A percentile compares a stretch with the other conserved stretches of the same genome.
Conservation (phyloP, 352 stramenopile genomes). For the Pythium scleroteichum region DNA sequence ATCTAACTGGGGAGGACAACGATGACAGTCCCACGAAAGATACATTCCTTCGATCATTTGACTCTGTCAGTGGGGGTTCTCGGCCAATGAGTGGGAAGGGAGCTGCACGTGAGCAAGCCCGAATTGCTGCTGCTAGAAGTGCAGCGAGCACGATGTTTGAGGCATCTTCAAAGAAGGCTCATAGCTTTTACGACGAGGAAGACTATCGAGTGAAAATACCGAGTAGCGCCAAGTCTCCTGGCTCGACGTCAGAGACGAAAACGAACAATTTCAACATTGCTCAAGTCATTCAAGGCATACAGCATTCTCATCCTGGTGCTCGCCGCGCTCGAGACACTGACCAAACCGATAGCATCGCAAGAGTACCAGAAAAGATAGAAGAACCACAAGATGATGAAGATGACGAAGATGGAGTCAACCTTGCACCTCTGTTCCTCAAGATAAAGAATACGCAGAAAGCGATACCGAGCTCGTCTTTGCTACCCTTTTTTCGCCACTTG, state of each 20-base stretch:
- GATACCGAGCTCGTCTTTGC: conserved; percentile 62
- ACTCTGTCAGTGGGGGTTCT: neutral
- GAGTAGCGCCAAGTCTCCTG: conserved; percentile 15
- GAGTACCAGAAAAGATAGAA: too few relatives aligned
- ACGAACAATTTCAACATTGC: conserved; percentile 61
- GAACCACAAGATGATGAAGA: conserved; percentile 44
- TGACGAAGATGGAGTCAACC: conserved; percentile 44
- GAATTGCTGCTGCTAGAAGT: conserved; percentile 43
- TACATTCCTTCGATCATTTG: neutral
- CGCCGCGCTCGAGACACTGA: conserved; percentile 3
- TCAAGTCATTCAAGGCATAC: conserved; percentile 64
- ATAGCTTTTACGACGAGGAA: conserved; percentile 78
- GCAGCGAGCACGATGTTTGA: conserved; percentile 36
- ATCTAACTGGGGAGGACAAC: neutral
- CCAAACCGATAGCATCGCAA: too few relatives aligned
- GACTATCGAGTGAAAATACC: conserved; percentile 38
- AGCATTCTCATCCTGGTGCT: conserved; percentile 19
- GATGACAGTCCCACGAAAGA: neutral
- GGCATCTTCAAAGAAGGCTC: conserved; percentile 55
- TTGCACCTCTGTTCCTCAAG: conserved; percentile 71
- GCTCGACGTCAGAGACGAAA: conserved; percentile 10
- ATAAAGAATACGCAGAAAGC: conserved; percentile 84
- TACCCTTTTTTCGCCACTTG: conserved; percentile 84
- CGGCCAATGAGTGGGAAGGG: conserved; percentile 64
- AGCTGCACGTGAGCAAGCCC: conserved; percentile 49